Evolutionary conservation across 106 monocot genomes (phyloP), one percentile per base, ranked within the genome.

Genomic region (Acanthochlamys bracteata): DNA sequence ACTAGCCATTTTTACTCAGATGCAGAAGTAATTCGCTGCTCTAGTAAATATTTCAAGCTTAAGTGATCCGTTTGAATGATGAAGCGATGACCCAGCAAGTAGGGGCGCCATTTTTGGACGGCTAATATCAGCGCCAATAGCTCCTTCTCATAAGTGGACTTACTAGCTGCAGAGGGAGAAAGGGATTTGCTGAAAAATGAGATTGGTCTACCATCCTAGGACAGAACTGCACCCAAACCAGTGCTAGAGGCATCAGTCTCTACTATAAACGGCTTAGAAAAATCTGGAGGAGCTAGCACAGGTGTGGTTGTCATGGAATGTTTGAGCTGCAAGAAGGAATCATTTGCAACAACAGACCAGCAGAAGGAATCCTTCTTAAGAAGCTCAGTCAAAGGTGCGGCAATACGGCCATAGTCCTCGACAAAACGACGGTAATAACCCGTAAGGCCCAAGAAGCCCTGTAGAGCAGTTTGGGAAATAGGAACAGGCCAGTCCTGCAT

Each of bases 21-120:
- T 17, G 52, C 39, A 20, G 74, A 61, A n/a, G 61, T 21, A 24
- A 68, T 26, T 13, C 9, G 21, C 20, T 75, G 67, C 8, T 53
- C 24, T 16, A 62, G n/a, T 0, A 75, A 4, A 42, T 68, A 27
- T 11, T 56, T 60, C 0, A 68, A 22, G 15, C 61, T 42, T 14
- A 61, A 20, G n/a, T 74, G 67, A 52, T 74, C 74, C 3, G 39
- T 74, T 20, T 13, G 7, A 3, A 74, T 66, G 2, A 52, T 67
- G 20, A 74, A 74, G 0, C n/a, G 20, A 1, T 39, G 7, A 0
- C 66, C 59, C 21, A 52, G 20, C 25, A 74, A 17, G 16, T 66
- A 67, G 7, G 20, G 49, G 3, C 52, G 49, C 66, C 66, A 74
- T 12, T 61, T 59, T 22, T 53, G 20, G 10, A 60, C 21, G 10